These are phyloP conservation scores for Daldinia vernicosa DNA, from an alignment of 495 filamentous ascomycete species.

Conservation along the genomic window DNA sequence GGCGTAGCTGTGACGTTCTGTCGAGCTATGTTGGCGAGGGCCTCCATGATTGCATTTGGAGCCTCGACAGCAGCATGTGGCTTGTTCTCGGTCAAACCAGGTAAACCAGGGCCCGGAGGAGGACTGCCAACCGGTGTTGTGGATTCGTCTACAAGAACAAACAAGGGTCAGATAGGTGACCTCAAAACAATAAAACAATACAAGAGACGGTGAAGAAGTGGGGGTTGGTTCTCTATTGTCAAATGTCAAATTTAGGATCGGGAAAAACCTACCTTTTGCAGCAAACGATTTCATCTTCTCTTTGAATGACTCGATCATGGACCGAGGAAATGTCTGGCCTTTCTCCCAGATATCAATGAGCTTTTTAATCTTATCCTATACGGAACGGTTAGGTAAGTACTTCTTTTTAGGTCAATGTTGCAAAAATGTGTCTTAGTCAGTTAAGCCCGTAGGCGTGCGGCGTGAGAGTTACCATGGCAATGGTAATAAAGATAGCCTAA, in stretches of 20 bases:
- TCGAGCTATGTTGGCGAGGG: constrained; percentile 84
- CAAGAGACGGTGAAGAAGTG: constrained; percentile 22
- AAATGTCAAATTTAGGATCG: constrained; percentile 31
- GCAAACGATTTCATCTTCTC: constrained; percentile 74
- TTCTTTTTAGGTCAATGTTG: constrained; percentile 42
- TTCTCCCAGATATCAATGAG: constrained; percentile 98
- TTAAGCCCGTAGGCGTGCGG: constrained; percentile 5
- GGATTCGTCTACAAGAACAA: constrained; percentile 66
- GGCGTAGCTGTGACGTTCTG: constrained; percentile 74
- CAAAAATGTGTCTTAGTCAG: constrained; percentile 22
- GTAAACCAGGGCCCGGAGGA: constrained; percentile 63
- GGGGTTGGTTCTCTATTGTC: constrained; percentile 10
- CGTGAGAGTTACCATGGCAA: constrained; percentile 8
- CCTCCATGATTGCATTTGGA: constrained; percentile 79
- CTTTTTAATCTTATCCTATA: constrained; percentile 96
- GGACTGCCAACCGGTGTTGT: constrained; percentile 85
- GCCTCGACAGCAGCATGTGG: constrained; percentile 35
- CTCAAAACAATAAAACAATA: constrained; percentile 8
- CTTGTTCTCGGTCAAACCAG: constrained; percentile 41
- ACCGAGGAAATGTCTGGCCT: constrained; percentile 84
- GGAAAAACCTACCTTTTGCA: constrained; percentile 71
- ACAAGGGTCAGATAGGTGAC: constrained; percentile 45
- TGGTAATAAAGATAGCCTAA: constrained; percentile 3
- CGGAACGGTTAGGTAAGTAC: constrained; percentile 52
- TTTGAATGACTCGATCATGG: constrained; percentile 86